Evolutionary conservation across 768 basidiomycete genomes (phyloP).

Genomic region (Roridomyces roridus): DNA sequence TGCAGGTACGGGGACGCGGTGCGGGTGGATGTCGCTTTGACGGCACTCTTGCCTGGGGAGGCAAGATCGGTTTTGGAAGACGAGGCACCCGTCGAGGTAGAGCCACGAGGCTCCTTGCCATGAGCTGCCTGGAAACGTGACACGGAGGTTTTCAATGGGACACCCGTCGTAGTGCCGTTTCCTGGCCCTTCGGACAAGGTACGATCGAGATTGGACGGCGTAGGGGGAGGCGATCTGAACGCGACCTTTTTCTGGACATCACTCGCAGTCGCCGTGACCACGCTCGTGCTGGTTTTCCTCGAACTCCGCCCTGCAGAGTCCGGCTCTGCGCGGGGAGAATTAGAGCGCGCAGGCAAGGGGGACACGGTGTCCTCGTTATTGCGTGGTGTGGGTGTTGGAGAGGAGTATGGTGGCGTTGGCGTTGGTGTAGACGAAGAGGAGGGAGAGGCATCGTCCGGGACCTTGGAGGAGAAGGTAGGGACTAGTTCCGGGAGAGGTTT

Average conservation of each 20-base stretch:
- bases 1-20: constrained; percentile 65
- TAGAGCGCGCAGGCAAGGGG: constrained; percentile 25
- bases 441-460: constrained; percentile 37
- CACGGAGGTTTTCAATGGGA: constrained; percentile 67
- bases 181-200: constrained; percentile 54
- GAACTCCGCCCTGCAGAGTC: constrained; percentile 39
- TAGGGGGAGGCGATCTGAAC: constrained; percentile 83
- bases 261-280: constrained; percentile 33
- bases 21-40: constrained; percentile 65
- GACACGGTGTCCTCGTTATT: constrained; percentile 9
- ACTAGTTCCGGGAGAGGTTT: constrained; percentile 80
- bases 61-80: constrained; percentile 70
- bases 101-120: constrained; percentile 73
- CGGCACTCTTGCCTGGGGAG: constrained; percentile 40
- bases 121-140: constrained; percentile 80
- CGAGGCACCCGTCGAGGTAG: constrained; percentile 66
- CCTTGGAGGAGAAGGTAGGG: constrained; percentile 36
- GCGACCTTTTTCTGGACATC: constrained; percentile 87
- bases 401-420: constrained; percentile 37
- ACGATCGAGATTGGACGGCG: constrained; percentile 63
- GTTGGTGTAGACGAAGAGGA: constrained; percentile 36
- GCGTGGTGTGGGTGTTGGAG: constrained; percentile 38
- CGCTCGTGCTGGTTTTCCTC: constrained; percentile 42
- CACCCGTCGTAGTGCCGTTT: constrained; percentile 34
- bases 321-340: constrained; percentile 29